Percentiles rank a stretch among this genome's conserved stretches.
These are phyloP conservation scores for Trichophyton mentagrophytes DNA, from an alignment of 2,329 filamentous ascomycete species.

Conservation along the genomic window DNA sequence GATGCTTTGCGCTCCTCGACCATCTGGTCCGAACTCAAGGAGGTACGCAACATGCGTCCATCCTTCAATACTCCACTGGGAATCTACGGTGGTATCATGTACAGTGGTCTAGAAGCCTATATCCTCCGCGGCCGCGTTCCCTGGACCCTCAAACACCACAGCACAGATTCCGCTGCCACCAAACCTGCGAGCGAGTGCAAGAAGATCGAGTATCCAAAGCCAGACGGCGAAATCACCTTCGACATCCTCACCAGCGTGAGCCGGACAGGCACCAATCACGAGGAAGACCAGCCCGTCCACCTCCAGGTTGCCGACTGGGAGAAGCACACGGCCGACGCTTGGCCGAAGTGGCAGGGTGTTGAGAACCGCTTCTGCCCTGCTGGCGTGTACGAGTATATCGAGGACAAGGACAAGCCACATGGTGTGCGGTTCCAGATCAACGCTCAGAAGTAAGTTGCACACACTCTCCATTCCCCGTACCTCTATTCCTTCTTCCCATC, in stretches of 20 bases:
- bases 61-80: slow-evolving; percentile 83
- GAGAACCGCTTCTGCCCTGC: slow-evolving; percentile 97
- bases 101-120: slow-evolving; percentile 86
- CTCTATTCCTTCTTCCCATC: not conserved
- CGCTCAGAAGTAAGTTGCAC: slow-evolving; percentile 69
- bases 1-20: slow-evolving; percentile 69
- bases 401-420: slow-evolving; percentile 72
- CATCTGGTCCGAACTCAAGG: slow-evolving; percentile 89
- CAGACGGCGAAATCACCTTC: slow-evolving; percentile 87
- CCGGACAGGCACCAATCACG: slow-evolving; percentile 92
- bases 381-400: slow-evolving; percentile 94
- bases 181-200: slow-evolving; percentile 63
- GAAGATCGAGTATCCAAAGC: slow-evolving; percentile 95
- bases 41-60: slow-evolving; percentile 94
- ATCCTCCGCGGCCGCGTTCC: slow-evolving; percentile 72
- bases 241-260: slow-evolving; percentile 93
- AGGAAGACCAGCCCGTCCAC: slow-evolving; percentile 96
- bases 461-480: too few relatives aligned
- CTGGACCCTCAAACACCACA: slow-evolving; percentile 83
- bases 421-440: slow-evolving; percentile 98
- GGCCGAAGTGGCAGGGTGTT: slow-evolving; percentile 76
- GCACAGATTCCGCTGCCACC: slow-evolving; percentile 64
- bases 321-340: slow-evolving; percentile 68
- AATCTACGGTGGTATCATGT: slow-evolving; percentile 76
- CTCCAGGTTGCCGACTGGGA: slow-evolving; percentile 94